Conservation (phyloP, 2,329 filamentous ascomycete genomes). For the Dactylellina drechsleri region DNA sequence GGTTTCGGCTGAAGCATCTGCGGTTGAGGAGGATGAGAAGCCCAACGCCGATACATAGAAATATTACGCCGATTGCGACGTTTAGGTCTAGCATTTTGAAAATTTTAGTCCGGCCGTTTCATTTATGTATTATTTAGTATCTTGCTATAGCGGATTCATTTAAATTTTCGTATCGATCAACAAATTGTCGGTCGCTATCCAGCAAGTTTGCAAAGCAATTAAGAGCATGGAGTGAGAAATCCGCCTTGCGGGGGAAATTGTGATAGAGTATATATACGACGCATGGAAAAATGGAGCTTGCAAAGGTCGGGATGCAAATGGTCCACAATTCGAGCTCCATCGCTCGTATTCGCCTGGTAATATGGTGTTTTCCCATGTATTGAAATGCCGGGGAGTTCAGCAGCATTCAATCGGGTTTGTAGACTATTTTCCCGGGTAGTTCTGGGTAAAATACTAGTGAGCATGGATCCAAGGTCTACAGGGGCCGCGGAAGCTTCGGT, state of each 20-base stretch:
- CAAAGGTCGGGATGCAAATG: not conserved
- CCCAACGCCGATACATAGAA: slow-evolving; percentile 26
- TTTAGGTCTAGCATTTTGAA: not conserved
- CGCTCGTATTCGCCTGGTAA: slow-evolving; percentile 31
- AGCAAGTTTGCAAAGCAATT: no score
- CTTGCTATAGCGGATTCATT: slow-evolving; percentile 1
- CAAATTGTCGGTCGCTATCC: not conserved
- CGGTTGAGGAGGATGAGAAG: slow-evolving; percentile 24
- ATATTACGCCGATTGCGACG: slow-evolving; percentile 29
- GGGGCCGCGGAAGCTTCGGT: slow-evolving; percentile 1
- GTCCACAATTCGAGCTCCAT: not conserved
- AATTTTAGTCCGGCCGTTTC: not conserved
- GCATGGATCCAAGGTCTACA: not conserved
- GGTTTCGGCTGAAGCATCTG: slow-evolving; percentile 21
- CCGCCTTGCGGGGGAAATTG: slow-evolving; percentile 8
- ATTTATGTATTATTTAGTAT: slow-evolving; percentile 7
- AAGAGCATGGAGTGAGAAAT: not conserved
- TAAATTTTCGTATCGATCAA: not conserved
- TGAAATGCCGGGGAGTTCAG: no score
- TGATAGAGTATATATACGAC: not conserved
- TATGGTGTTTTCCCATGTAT: not conserved
- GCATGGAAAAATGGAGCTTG: slow-evolving; percentile 6
- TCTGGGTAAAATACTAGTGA: not conserved
- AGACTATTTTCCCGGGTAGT: not conserved
- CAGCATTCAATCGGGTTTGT: not conserved